phyloP scores from a whole-genome alignment of 805 yeast species.

The Metschnikowia kofuensis region DNA sequence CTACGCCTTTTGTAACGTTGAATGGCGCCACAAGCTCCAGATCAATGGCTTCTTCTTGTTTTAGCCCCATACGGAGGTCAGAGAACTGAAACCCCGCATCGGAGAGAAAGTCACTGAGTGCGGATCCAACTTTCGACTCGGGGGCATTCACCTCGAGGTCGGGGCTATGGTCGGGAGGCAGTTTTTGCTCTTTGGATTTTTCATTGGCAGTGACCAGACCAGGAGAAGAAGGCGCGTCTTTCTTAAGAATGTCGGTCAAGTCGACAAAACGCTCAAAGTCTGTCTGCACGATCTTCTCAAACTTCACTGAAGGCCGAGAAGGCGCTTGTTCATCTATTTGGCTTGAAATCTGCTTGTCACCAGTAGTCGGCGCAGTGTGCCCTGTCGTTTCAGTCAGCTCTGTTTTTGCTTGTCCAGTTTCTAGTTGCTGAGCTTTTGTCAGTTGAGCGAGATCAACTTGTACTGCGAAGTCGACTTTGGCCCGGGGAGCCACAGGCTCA shows the following conservation, averaged over 20 bases:
- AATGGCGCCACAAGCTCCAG: conserved; percentile 12
- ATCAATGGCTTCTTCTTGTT: background rate
- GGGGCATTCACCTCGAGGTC: background rate
- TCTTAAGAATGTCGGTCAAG: background rate
- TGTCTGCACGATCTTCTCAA: conserved; percentile 26
- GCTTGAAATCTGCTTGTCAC: background rate
- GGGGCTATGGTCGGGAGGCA: too few species aligned
- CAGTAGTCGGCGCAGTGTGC: too few species aligned
- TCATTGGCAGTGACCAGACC: background rate
- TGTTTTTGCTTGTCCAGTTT: background rate
- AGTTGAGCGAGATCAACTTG: conserved; percentile 24
- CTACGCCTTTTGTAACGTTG: conserved; percentile 3
- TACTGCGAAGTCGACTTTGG: conserved; percentile 25
- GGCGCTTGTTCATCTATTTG: background rate
- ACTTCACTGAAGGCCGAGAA: conserved; percentile 4
- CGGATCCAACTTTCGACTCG: conserved; percentile 3
- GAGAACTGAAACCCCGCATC: conserved; percentile 11
- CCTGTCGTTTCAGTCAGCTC: too few species aligned
- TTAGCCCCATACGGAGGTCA: conserved; percentile 15
- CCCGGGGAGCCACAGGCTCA: background rate
- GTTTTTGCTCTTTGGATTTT: too few species aligned
- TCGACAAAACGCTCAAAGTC: conserved; percentile 7
- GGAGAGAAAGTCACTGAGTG: conserved; percentile 1
- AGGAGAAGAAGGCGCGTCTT: background rate
- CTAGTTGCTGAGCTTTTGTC: background rate